These are phyloP conservation scores for Anacardium occidentale DNA, from an alignment of 345 rosid species.

Conservation along the genomic window DNA sequence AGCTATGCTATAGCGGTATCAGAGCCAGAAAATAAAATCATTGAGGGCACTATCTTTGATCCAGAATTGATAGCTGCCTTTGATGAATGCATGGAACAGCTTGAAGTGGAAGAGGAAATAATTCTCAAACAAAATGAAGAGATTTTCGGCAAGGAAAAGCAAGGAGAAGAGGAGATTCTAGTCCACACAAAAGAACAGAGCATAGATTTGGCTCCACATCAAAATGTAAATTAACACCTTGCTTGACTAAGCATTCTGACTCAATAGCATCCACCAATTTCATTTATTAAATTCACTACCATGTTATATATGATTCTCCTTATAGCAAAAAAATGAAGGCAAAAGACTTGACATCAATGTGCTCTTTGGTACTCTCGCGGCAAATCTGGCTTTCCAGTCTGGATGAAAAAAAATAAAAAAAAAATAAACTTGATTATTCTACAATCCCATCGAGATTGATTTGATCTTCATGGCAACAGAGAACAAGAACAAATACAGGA, in stretches of 20 bases:
- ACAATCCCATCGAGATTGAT: neutral
- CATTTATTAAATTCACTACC: neutral
- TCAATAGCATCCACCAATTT: too few relatives aligned
- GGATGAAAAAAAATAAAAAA: too few relatives aligned
- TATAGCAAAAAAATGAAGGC: too few relatives aligned
- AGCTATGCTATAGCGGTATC: slow-evolving; percentile 17
- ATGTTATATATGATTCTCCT: too few relatives aligned
- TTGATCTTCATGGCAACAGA: neutral
- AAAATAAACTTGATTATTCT: neutral
- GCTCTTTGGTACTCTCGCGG: too few relatives aligned
- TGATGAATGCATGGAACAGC: slow-evolving; percentile 37
- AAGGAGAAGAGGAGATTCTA: slow-evolving; percentile 5
- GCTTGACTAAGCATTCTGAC: neutral
- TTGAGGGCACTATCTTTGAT: slow-evolving; percentile 23
- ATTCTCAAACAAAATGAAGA: slow-evolving; percentile 33
- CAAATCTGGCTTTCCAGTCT: too few relatives aligned
- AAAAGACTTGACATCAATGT: too few relatives aligned
- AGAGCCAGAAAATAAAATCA: slow-evolving; percentile 1
- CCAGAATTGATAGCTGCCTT: slow-evolving; percentile 37
- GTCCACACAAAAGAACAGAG: neutral
- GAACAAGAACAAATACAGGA: neutral
- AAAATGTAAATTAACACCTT: neutral
- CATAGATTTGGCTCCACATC: neutral
- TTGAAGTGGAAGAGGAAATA: slow-evolving; percentile 43
- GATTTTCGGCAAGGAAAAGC: slow-evolving; percentile 22